These are phyloP conservation scores for Saturnispora gosingensis DNA, from an alignment of 805 yeast genomes.

Conservation along the genomic window DNA sequence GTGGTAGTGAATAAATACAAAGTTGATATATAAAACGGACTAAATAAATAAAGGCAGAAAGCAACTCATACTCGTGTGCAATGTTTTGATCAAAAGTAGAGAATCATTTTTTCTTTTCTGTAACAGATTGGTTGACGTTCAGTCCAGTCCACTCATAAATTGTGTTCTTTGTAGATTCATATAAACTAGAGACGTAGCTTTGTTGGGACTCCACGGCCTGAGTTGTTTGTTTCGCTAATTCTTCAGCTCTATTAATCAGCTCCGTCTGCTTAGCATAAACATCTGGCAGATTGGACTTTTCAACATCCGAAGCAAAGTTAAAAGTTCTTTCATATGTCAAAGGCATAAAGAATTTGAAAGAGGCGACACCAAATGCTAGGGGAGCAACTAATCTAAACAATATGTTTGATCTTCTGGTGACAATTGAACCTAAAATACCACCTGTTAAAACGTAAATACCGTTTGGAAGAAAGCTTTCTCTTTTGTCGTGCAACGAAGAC, in stretches of 20 bases:
- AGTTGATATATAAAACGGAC: not conserved
- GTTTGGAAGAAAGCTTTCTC: slow-evolving; percentile 67
- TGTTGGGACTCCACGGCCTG: slow-evolving; percentile 32
- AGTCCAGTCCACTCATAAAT: slow-evolving; percentile 57
- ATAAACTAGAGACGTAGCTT: slow-evolving; percentile 26
- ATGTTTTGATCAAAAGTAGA: not conserved
- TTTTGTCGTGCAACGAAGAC: slow-evolving; percentile 50
- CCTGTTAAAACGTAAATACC: slow-evolving; percentile 60
- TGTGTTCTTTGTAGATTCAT: slow-evolving; percentile 30
- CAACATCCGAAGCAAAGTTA: slow-evolving; percentile 48
- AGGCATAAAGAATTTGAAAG: slow-evolving; percentile 67
- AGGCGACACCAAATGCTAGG: slow-evolving; percentile 45
- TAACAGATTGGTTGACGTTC: slow-evolving; percentile 53
- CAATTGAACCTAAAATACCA: slow-evolving; percentile 59
- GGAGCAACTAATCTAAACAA: slow-evolving; percentile 50
- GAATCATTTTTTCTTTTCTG: slow-evolving; percentile 32
- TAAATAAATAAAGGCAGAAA: not conserved
- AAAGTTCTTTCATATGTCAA: slow-evolving; percentile 56
- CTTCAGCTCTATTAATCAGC: slow-evolving; percentile 37
- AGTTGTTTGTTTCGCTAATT: slow-evolving; percentile 36
- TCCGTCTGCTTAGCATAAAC: slow-evolving; percentile 54
- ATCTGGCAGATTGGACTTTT: slow-evolving; percentile 50
- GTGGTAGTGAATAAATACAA: not conserved
- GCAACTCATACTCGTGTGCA: not conserved
- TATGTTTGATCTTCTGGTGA: slow-evolving; percentile 58